These are phyloP conservation scores for Macaranga tanarius DNA, from an alignment of 441 rosid species.

Conservation along the genomic window DNA sequence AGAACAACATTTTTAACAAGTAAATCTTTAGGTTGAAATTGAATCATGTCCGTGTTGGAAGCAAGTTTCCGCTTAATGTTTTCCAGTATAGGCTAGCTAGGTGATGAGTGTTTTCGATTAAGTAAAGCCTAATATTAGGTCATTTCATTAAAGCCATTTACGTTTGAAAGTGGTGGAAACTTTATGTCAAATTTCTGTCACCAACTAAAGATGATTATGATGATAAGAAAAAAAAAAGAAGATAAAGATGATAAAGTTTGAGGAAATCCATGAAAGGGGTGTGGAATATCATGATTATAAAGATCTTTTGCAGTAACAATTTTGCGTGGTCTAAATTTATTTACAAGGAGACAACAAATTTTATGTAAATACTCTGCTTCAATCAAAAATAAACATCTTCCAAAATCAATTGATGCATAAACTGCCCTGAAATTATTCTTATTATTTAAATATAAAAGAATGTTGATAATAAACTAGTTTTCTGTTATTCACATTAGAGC, in stretches of 20 bases:
- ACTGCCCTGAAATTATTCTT: too few species aligned
- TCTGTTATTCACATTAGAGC: background rate
- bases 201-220: background rate
- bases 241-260: background rate
- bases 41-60: too few species aligned
- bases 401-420: too few species aligned
- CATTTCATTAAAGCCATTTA: background rate
- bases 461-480: too few species aligned
- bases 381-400: background rate
- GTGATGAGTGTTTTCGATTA: background rate
- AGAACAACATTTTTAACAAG: too few species aligned
- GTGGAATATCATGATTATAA: background rate
- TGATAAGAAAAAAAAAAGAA: background rate
- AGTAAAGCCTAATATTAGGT: background rate
- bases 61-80: too few species aligned
- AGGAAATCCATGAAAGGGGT: background rate
- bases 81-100: too few species aligned
- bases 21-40: too few species aligned
- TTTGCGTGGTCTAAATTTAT: background rate
- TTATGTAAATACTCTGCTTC: background rate
- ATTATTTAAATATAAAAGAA: too few species aligned
- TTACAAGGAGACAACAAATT: too few species aligned
- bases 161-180: constrained; percentile 3
- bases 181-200: constrained; percentile 23
- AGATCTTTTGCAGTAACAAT: background rate